Evolutionary conservation across 805 yeast genomes (phyloP).

Genomic region (Zygoascus ofunaensis): DNA sequence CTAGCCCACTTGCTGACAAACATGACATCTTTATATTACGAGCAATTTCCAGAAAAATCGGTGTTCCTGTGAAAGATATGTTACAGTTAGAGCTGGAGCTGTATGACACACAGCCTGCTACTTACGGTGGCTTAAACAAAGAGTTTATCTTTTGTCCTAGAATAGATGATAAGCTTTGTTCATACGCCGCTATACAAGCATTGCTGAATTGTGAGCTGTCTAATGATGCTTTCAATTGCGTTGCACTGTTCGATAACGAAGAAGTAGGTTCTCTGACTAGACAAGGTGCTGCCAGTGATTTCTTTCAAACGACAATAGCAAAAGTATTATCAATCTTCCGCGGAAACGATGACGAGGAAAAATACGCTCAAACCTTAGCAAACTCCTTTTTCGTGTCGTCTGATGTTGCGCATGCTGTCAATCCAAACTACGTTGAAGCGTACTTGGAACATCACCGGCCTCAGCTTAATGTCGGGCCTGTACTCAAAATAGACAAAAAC

Average conservation of each 20-base stretch:
- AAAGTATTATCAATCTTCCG: conserved; percentile 31
- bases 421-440: conserved; percentile 53
- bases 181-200: conserved; percentile 59
- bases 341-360: conserved; percentile 19
- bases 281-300: conserved; percentile 72
- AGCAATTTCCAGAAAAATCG: conserved; percentile 54
- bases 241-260: conserved; percentile 69
- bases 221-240: conserved; percentile 36
- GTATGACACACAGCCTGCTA: conserved; percentile 73
- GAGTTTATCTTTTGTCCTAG: conserved; percentile 79
- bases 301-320: conserved; percentile 54
- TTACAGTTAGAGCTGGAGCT: conserved; percentile 67
- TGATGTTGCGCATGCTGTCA: conserved; percentile 73
- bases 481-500: conserved; percentile 66
- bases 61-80: conserved; percentile 50
- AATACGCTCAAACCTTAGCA: conserved; percentile 44
- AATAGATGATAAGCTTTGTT: conserved; percentile 76
- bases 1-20: conserved; percentile 58
- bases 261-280: conserved; percentile 76
- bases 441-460: conserved; percentile 76
- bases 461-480: conserved; percentile 65
- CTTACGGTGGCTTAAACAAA: conserved; percentile 64
- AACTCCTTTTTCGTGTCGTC: conserved; percentile 75
- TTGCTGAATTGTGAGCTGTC: conserved; percentile 39
- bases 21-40: conserved; percentile 63